Evolutionary conservation across 148 eudicot genomes (phyloP).

Genomic region (Hydrangea macrophylla): DNA sequence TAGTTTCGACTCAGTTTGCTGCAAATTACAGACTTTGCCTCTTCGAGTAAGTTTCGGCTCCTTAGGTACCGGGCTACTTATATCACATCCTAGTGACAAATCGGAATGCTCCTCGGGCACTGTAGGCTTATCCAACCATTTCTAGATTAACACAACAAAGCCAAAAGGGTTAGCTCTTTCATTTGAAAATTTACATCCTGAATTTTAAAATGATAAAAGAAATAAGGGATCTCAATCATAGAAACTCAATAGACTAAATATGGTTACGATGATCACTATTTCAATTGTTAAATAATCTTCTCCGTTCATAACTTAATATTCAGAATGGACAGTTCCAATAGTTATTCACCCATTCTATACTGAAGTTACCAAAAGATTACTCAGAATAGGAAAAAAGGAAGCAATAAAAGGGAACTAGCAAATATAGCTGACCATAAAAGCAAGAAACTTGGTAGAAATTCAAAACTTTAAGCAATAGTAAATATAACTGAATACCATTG

Average conservation of each 20-base stretch:
- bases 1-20: conserved; percentile 9
- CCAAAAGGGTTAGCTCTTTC: not conserved
- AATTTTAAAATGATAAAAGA: not conserved
- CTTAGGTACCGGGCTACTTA: conserved; percentile 13
- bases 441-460: not conserved
- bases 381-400: not conserved
- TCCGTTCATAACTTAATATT: not conserved
- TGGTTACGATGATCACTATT: not conserved
- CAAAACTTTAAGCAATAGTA: not conserved
- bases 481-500: not conserved
- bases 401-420: not conserved
- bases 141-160: conserved; percentile 12
- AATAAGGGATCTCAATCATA: conserved; percentile 1
- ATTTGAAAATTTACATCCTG: not conserved
- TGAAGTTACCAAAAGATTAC: not conserved
- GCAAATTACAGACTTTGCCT: conserved; percentile 17
- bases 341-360: not conserved
- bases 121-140: conserved; percentile 8
- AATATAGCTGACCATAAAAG: not conserved
- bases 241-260: not conserved
- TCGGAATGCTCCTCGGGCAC: conserved; percentile 30
- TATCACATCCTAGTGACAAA: conserved; percentile 11
- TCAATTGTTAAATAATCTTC: not conserved
- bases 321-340: not conserved
- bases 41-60: conserved; percentile 4